Conservation (phyloP, 495 filamentous ascomycete genomes). For the Aspergillus carlsbadensis region DNA sequence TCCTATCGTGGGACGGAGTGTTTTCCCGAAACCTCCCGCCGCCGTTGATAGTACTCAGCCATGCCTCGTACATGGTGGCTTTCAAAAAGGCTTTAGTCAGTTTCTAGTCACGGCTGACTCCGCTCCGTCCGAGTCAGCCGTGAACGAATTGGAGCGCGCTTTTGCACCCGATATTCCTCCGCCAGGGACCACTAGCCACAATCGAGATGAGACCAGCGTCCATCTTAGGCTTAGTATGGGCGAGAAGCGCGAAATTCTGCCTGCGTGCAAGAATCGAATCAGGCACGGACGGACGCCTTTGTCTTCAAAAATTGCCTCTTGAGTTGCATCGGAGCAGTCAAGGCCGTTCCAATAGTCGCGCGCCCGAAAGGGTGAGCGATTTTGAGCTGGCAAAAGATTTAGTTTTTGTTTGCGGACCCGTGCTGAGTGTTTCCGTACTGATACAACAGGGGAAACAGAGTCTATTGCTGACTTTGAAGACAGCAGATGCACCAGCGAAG, state of each 20-base stretch:
- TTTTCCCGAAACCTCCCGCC: conserved; percentile 13
- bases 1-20: not conserved
- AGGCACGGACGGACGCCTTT: not conserved
- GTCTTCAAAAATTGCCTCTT: not conserved
- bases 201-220: not conserved
- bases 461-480: too few species aligned
- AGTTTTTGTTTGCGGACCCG: not conserved
- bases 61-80: conserved; percentile 4
- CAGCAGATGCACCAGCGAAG: too few species aligned
- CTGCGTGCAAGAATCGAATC: not conserved
- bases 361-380: not conserved
- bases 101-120: conserved; percentile 1
- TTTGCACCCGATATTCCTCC: conserved; percentile 2
- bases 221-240: not conserved
- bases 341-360: not conserved
- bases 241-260: not conserved
- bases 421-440: not conserved
- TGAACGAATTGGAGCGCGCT: not conserved
- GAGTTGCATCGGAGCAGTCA: conserved; percentile 6
- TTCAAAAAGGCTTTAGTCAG: not conserved
- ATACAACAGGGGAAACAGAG: too few species aligned
- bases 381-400: not conserved
- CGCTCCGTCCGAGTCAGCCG: conserved; percentile 6
- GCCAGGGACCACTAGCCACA: conserved; percentile 3
- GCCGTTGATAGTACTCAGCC: conserved; percentile 11